These are phyloP conservation scores for Penicillium paneum DNA, from an alignment of 2,329 filamentous ascomycete species.

Conservation along the genomic window DNA sequence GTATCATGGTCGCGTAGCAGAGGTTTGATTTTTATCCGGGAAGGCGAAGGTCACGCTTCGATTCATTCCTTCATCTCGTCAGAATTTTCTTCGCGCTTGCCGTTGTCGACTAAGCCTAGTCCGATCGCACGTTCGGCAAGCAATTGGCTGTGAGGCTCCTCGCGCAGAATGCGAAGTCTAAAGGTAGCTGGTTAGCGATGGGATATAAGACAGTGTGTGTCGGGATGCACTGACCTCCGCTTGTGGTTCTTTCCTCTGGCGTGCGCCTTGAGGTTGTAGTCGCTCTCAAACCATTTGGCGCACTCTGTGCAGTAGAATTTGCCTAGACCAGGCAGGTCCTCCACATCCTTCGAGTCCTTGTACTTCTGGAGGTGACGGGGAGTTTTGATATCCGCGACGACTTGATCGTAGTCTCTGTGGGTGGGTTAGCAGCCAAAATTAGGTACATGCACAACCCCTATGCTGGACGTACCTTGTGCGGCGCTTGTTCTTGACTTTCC, in stretches of 20 bases:
- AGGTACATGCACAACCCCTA: background rate
- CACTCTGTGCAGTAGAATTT: conserved; percentile 87
- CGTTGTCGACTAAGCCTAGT: conserved; percentile 64
- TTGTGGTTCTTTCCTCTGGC: conserved; percentile 89
- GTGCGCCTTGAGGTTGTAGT: conserved; percentile 71
- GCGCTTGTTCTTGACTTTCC: conserved; percentile 70
- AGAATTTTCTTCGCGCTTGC: conserved; percentile 38
- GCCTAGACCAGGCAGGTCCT: conserved; percentile 85
- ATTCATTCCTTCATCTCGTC: conserved; percentile 44
- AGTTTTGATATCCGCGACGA: conserved; percentile 75
- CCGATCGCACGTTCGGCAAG: conserved; percentile 79
- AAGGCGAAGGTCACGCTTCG: background rate
- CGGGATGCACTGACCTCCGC: conserved; percentile 60
- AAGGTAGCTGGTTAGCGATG: conserved; percentile 10
- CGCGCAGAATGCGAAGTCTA: conserved; percentile 76
- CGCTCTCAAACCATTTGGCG: conserved; percentile 92
- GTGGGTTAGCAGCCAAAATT: conserved; percentile 14
- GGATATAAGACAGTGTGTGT: background rate
- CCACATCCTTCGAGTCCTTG: conserved; percentile 72
- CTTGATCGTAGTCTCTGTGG: conserved; percentile 84
- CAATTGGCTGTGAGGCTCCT: conserved; percentile 82
- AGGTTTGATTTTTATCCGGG: conserved; percentile 4
- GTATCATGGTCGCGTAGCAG: conserved; percentile 13
- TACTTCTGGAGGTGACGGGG: conserved; percentile 76
- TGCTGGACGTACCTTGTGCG: conserved; percentile 57